A percentile compares a stretch with the other conserved stretches of the same genome.
These are phyloP conservation scores for Gymnopilus dilepis DNA, from an alignment of 768 basidiomycete genomes.

Conservation along the genomic window DNA sequence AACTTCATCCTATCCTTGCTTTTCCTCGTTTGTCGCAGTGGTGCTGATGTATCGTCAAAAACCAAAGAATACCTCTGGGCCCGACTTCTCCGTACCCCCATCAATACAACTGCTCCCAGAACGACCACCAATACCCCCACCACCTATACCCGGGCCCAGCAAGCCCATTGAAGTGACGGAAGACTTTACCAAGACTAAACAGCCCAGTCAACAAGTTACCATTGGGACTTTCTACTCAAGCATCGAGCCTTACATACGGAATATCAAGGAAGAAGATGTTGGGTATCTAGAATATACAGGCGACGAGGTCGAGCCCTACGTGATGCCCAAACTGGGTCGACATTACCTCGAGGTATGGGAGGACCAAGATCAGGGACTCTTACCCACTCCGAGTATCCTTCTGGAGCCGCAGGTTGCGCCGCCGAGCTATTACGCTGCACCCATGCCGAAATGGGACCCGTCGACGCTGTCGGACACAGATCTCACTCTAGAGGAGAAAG, in stretches of 20 bases:
- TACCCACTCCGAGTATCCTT: slow-evolving; percentile 30
- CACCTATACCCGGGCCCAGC: slow-evolving; percentile 81
- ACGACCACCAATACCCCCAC: slow-evolving; percentile 65
- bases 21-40: neutral
- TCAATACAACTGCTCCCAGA: slow-evolving; percentile 54
- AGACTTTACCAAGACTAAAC: slow-evolving; percentile 87
- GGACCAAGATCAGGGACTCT: slow-evolving; percentile 75
- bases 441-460: slow-evolving; percentile 81
- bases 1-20: slow-evolving; percentile 19
- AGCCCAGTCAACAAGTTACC: slow-evolving; percentile 63
- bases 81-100: slow-evolving; percentile 67
- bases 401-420: slow-evolving; percentile 39
- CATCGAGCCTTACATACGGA: slow-evolving; percentile 89
- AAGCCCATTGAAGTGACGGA: slow-evolving; percentile 83
- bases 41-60: slow-evolving; percentile 9
- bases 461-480: slow-evolving; percentile 78
- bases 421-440: slow-evolving; percentile 47
- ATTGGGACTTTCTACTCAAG: slow-evolving; percentile 85
- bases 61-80: slow-evolving; percentile 41
- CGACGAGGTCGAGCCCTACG: slow-evolving; percentile 88
- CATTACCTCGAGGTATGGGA: slow-evolving; percentile 96
- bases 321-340: slow-evolving; percentile 83
- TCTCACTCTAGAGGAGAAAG: slow-evolving; percentile 72
- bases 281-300: slow-evolving; percentile 90
- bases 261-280: slow-evolving; percentile 92